Conservation (phyloP, 1,139 yeast species). For the Hyphopichia pseudoburtonii region DNA sequence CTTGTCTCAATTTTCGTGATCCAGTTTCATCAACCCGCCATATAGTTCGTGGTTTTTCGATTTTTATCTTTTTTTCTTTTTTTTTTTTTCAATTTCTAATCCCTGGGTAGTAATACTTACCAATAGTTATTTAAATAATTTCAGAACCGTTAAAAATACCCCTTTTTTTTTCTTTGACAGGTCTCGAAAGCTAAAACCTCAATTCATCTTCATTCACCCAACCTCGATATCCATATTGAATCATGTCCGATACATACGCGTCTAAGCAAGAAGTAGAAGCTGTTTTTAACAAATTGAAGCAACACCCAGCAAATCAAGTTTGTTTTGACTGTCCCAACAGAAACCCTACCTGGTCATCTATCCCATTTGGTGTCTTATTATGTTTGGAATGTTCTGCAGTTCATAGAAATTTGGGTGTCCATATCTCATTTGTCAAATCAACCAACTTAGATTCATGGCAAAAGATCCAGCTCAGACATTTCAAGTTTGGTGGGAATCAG, state of each 20-base stretch:
- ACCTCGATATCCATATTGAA: neutral
- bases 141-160: no score
- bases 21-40: no score
- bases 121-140: no score
- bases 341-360: conserved; percentile 54
- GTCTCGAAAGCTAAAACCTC: no score
- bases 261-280: conserved; percentile 61
- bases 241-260: conserved; percentile 57
- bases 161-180: no score
- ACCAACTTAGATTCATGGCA: conserved; percentile 92
- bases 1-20: no score
- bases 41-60: no score
- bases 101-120: no score
- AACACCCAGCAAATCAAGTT: conserved; percentile 71
- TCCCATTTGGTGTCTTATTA: conserved; percentile 48
- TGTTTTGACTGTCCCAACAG: conserved; percentile 67
- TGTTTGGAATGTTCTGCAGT: conserved; percentile 52
- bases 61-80: no score
- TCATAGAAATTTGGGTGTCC: conserved; percentile 52
- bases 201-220: no score
- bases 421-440: conserved; percentile 70
- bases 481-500: conserved; percentile 91
- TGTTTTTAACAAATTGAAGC: conserved; percentile 58
- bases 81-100: no score
- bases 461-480: conserved; percentile 79